Percentiles rank a stretch among this genome's conserved stretches.
These are phyloP conservation scores for Penicillium sp. DNA, from an alignment of 2,329 filamentous ascomycete genomes.

Conservation along the genomic window DNA sequence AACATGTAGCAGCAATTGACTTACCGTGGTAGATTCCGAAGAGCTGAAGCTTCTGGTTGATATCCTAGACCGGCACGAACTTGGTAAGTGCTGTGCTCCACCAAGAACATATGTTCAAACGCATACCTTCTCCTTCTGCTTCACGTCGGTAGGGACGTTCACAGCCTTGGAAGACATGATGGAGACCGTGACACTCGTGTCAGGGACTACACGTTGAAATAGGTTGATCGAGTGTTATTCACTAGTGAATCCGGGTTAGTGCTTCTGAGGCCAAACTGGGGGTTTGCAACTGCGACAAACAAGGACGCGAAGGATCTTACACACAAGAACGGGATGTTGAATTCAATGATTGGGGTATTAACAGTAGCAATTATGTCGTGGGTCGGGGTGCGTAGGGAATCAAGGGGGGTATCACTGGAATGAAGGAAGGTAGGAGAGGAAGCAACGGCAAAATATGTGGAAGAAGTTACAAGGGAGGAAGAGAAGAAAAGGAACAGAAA, in stretches of 20 bases:
- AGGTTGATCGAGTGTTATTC: slow-evolving; percentile 8
- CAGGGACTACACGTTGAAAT: not conserved
- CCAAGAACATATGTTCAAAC: too few species aligned
- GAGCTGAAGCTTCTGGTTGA: slow-evolving; percentile 91
- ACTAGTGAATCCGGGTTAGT: slow-evolving; percentile 15
- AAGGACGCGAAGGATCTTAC: slow-evolving; percentile 6
- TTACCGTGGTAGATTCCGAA: slow-evolving; percentile 79
- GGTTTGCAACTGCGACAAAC: slow-evolving; percentile 18
- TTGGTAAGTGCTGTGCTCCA: not conserved
- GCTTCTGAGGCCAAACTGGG: not conserved
- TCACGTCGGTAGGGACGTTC: slow-evolving; percentile 72
- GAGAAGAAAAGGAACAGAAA: not conserved
- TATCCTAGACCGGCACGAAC: slow-evolving; percentile 53
- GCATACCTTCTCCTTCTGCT: slow-evolving; percentile 70
- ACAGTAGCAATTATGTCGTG: slow-evolving; percentile 18
- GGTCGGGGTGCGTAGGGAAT: not conserved
- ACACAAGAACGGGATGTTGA: not conserved
- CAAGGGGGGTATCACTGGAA: slow-evolving; percentile 29
- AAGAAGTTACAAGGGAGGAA: slow-evolving; percentile 1
- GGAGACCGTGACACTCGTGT: slow-evolving; percentile 14
- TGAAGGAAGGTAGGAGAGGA: slow-evolving; percentile 16
- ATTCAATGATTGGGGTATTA: slow-evolving; percentile 9
- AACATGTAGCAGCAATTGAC: slow-evolving; percentile 7
- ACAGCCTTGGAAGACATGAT: slow-evolving; percentile 49
- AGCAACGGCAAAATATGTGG: slow-evolving; percentile 9